phyloP scores from a whole-genome alignment of 495 filamentous ascomycete genomes.

The Pseudoneurospora amorphoporcata region DNA sequence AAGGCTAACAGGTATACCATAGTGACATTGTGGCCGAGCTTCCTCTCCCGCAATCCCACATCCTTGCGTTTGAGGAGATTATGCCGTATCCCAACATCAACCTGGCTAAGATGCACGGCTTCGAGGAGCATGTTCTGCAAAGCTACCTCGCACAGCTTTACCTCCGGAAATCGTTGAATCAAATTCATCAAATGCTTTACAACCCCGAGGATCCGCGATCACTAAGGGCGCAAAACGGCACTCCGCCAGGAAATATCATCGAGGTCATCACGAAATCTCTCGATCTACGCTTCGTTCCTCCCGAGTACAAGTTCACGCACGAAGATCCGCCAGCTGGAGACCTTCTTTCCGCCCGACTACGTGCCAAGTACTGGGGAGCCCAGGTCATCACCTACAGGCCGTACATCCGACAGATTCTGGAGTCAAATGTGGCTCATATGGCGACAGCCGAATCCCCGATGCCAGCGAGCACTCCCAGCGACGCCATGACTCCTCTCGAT shows the following conservation, averaged over 20 bases:
- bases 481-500: conserved; percentile 8
- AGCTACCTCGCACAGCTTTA: conserved; percentile 82
- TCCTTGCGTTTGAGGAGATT: conserved; percentile 59
- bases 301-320: conserved; percentile 52
- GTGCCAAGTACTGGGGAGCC: conserved; percentile 92
- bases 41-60: conserved; percentile 67
- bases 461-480: conserved; percentile 13
- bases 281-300: conserved; percentile 29
- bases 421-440: conserved; percentile 23
- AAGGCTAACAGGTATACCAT: background rate
- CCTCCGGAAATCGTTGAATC: conserved; percentile 74
- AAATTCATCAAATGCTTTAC: conserved; percentile 72
- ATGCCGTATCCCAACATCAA: conserved; percentile 52
- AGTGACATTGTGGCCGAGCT: conserved; percentile 92
- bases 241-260: conserved; percentile 26
- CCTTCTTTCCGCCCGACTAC: conserved; percentile 74
- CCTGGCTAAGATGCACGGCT: conserved; percentile 29
- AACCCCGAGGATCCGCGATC: conserved; percentile 38
- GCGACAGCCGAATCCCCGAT: conserved; percentile 19
- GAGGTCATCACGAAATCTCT: conserved; percentile 40
- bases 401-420: conserved; percentile 59
- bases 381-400: conserved; percentile 82
- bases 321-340: conserved; percentile 55
- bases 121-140: conserved; percentile 50
- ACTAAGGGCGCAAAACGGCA: background rate